Evolutionary conservation across 2,329 filamentous ascomycete genomes (phyloP).

Genomic region (Fusarium sambucinum): DNA sequence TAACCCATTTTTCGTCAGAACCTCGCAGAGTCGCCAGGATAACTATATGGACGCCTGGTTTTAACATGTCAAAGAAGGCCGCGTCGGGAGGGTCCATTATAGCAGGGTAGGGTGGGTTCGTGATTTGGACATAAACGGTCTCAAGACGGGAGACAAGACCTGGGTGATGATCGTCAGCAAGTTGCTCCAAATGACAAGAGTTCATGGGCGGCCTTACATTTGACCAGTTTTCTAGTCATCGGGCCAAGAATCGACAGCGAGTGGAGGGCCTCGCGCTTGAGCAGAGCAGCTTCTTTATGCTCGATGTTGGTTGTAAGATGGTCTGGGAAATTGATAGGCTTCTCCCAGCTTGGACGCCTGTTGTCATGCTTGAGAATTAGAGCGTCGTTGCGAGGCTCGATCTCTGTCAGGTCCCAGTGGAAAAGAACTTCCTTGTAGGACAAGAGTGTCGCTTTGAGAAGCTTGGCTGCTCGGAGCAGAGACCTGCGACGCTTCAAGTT

Average conservation of each 20-base stretch:
- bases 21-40: constrained; percentile 1
- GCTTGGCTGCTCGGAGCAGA: constrained; percentile 9
- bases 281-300: constrained; percentile 24
- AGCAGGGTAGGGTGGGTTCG: constrained; percentile 7
- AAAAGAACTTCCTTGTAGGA: constrained; percentile 20
- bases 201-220: neutral
- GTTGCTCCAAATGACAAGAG: too few species aligned
- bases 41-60: constrained; percentile 1
- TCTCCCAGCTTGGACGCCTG: neutral
- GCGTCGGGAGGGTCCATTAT: constrained; percentile 16
- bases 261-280: neutral
- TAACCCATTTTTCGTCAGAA: constrained; percentile 23
- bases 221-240: constrained; percentile 18
- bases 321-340: constrained; percentile 7
- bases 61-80: neutral
- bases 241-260: constrained; percentile 16
- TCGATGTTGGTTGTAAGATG: constrained; percentile 10
- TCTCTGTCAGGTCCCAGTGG: constrained; percentile 6
- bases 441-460: constrained; percentile 25
- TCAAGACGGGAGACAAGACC: constrained; percentile 8
- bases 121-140: neutral
- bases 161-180: constrained; percentile 2
- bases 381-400: constrained; percentile 1
- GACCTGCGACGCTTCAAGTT: constrained; percentile 15
- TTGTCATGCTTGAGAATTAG: constrained; percentile 13